Evolutionary conservation across 257 asterid genomes (phyloP).

Genomic region (Nicotiana otophora): DNA sequence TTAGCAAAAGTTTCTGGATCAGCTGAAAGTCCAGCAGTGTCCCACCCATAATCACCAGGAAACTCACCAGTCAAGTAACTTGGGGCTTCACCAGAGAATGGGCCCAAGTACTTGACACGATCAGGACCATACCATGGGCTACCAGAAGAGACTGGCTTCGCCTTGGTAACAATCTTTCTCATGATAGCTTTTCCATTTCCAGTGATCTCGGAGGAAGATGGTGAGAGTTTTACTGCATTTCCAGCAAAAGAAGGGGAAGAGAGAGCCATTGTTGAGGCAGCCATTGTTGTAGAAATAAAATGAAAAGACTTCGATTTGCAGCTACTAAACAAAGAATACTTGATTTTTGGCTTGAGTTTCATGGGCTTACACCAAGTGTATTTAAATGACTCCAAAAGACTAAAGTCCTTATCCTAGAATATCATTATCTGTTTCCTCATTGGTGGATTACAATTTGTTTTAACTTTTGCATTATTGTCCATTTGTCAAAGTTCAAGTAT

Average conservation of each 20-base stretch:
- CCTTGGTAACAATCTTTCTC: not conserved
- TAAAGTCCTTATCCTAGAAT: not conserved
- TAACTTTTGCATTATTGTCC: too few relatives aligned
- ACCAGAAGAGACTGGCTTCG: not conserved
- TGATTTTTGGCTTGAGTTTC: not conserved
- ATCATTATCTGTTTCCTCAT: not conserved
- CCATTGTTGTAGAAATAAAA: not conserved
- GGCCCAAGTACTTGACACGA: not conserved
- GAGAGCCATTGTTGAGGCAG: not conserved
- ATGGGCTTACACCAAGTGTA: not conserved
- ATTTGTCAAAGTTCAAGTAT: not conserved
- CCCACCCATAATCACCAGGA: not conserved
- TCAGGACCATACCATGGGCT: not conserved
- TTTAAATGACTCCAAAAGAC: not conserved
- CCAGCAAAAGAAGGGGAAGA: not conserved
- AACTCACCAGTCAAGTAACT: not conserved
- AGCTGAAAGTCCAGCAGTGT: not conserved
- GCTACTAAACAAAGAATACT: not conserved
- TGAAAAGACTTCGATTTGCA: not conserved
- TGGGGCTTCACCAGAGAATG: not conserved
- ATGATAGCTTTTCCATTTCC: not conserved
- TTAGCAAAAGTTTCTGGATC: not conserved
- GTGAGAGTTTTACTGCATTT: not conserved
- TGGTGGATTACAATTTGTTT: not conserved
- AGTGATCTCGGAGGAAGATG: not conserved